phyloP scores from a whole-genome alignment of 331 rosid species.

The Telfairia occidentalis region DNA sequence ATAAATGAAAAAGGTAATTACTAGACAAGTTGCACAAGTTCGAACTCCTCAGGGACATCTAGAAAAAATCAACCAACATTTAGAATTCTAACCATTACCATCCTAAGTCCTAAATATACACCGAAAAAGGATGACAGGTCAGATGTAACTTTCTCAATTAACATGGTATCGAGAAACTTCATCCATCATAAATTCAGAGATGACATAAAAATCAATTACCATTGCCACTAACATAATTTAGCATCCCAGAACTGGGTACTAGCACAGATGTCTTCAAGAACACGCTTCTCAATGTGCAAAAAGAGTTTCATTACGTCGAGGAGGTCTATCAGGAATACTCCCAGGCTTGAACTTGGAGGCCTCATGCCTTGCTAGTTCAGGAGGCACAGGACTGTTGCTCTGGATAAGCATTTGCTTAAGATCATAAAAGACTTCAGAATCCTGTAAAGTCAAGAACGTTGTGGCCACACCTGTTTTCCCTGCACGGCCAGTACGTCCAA shows the following conservation, averaged over 20 bases:
- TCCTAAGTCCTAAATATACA: background rate
- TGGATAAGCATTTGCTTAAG: conserved; percentile 69
- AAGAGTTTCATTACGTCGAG: conserved; percentile 65
- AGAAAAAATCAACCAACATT: background rate
- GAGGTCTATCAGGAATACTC: conserved; percentile 65
- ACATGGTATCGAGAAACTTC: background rate
- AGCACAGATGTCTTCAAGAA: background rate
- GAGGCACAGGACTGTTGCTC: conserved; percentile 33
- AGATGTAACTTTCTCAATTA: background rate
- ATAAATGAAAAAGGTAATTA: no score
- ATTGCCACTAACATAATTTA: background rate
- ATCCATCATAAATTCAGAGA: background rate
- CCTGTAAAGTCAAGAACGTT: conserved; percentile 60
- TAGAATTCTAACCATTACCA: background rate
- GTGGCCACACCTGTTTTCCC: conserved; percentile 77
- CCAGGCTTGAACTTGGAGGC: conserved; percentile 75
- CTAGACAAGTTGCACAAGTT: no score
- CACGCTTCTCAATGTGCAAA: conserved; percentile 36
- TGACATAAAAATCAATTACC: background rate
- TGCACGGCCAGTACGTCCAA: conserved; percentile 82
- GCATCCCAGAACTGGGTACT: background rate
- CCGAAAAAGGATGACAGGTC: background rate
- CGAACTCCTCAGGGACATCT: no score
- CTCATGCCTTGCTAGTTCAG: conserved; percentile 33
- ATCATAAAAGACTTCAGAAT: conserved; percentile 68